Conservation (phyloP, 345 rosid genomes). For the Viola odorata region DNA sequence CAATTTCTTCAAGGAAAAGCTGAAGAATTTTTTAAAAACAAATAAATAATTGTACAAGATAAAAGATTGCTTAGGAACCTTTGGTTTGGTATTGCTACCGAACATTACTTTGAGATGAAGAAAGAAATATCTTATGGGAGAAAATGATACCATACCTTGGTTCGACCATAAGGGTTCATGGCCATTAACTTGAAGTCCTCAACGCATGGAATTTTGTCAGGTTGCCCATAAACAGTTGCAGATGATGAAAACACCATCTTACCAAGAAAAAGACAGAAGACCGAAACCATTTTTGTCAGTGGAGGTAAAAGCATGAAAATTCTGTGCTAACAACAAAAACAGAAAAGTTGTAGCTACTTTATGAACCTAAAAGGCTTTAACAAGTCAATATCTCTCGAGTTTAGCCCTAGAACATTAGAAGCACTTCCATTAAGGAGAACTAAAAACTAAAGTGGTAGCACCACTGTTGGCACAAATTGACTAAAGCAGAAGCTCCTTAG, state of each 20-base stretch:
- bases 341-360: neutral
- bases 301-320: neutral
- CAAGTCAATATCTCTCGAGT: neutral
- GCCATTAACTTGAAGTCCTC: slow-evolving; percentile 69
- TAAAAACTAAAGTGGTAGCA: too few relatives aligned
- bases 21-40: slow-evolving; percentile 14
- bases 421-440: too few relatives aligned
- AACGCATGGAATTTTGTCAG: slow-evolving; percentile 71
- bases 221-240: slow-evolving; percentile 95
- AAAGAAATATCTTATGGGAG: neutral
- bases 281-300: neutral
- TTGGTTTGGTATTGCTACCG: too few relatives aligned
- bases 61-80: neutral
- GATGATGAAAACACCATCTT: slow-evolving; percentile 98
- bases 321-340: neutral
- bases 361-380: neutral
- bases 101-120: too few relatives aligned
- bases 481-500: too few relatives aligned
- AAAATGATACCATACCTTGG: slow-evolving; percentile 48
- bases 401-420: too few relatives aligned
- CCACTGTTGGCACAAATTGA: too few relatives aligned
- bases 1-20: slow-evolving; percentile 93
- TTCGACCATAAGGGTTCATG: slow-evolving; percentile 93
- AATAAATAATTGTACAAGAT: slow-evolving; percentile 11
- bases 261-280: neutral